These are phyloP conservation scores for Iberis pinnata DNA, from an alignment of 345 rosid species.

Conservation along the genomic window DNA sequence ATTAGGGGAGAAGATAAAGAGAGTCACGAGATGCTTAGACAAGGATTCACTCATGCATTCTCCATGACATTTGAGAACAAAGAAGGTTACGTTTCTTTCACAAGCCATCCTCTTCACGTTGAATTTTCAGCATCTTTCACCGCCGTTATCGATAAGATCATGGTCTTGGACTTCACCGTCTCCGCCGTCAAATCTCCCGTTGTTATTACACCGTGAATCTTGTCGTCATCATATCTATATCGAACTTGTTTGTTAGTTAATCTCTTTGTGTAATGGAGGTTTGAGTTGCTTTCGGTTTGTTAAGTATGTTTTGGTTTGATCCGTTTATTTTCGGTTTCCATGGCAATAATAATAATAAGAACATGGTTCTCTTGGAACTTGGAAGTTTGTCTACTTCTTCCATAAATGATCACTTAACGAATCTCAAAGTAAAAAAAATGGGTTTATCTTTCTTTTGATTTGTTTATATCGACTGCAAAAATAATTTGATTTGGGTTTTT, in stretches of 20 bases:
- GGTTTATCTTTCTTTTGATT: no score
- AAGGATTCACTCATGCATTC: slow-evolving; percentile 85
- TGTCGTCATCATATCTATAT: not conserved
- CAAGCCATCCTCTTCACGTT: slow-evolving; percentile 57
- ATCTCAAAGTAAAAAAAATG: no score
- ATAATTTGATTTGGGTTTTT: no score
- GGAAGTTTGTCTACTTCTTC: no score
- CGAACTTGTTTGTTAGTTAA: slow-evolving; percentile 3
- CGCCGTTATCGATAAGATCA: slow-evolving; percentile 64
- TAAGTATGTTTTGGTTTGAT: slow-evolving; percentile 19
- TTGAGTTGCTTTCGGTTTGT: slow-evolving; percentile 14
- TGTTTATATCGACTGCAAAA: no score
- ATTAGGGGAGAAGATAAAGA: slow-evolving; percentile 79
- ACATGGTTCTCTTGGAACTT: slow-evolving; percentile 14
- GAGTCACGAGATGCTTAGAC: slow-evolving; percentile 80
- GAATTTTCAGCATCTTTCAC: slow-evolving; percentile 80
- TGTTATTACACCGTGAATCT: slow-evolving; percentile 16
- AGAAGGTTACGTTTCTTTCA: slow-evolving; percentile 62
- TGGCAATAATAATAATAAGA: no score
- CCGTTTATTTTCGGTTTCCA: slow-evolving; percentile 5
- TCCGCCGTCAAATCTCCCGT: slow-evolving; percentile 41
- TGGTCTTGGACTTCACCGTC: slow-evolving; percentile 61
- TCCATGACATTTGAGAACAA: slow-evolving; percentile 68
- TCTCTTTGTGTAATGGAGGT: slow-evolving; percentile 10
- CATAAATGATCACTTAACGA: no score